These are phyloP conservation scores for Jackrogersella minutella DNA, from an alignment of 495 filamentous ascomycete species.

Conservation along the genomic window DNA sequence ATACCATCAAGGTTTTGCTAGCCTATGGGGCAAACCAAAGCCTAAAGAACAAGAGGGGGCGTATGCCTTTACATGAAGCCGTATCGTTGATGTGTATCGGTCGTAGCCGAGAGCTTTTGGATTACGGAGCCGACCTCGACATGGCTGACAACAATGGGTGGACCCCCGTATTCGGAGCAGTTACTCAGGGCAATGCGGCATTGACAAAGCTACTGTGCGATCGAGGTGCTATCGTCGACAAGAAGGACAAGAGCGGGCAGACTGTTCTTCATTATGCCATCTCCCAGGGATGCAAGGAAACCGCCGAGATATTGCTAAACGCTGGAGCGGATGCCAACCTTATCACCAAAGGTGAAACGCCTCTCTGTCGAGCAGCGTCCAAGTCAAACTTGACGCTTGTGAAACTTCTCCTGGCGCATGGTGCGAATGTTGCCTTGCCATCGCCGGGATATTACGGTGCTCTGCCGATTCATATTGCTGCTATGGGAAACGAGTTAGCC, in stretches of 20 bases:
- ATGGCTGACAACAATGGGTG: conserved; percentile 27
- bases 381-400: conserved; percentile 30
- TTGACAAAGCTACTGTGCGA: conserved; percentile 41
- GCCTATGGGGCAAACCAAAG: conserved; percentile 38
- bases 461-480: conserved; percentile 28
- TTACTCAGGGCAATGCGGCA: conserved; percentile 31
- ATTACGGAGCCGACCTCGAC: conserved; percentile 42
- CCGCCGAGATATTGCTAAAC: conserved; percentile 34
- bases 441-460: conserved; percentile 27
- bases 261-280: conserved; percentile 43
- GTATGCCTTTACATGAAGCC: conserved; percentile 39
- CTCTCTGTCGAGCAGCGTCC: conserved; percentile 29
- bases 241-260: conserved; percentile 28
- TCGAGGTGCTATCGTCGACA: conserved; percentile 38
- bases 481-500: conserved; percentile 27
- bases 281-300: conserved; percentile 34
- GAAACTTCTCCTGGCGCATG: conserved; percentile 16
- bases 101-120: conserved; percentile 35
- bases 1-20: conserved; percentile 37
- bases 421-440: conserved; percentile 12
- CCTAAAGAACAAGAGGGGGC: conserved; percentile 33
- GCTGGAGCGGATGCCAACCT: conserved; percentile 38
- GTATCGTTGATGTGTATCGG: conserved; percentile 26
- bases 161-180: conserved; percentile 37
- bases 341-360: conserved; percentile 31